These are phyloP conservation scores for Iodosphaeria phyllophila DNA, from an alignment of 2,329 filamentous ascomycete genomes.

Conservation along the genomic window DNA sequence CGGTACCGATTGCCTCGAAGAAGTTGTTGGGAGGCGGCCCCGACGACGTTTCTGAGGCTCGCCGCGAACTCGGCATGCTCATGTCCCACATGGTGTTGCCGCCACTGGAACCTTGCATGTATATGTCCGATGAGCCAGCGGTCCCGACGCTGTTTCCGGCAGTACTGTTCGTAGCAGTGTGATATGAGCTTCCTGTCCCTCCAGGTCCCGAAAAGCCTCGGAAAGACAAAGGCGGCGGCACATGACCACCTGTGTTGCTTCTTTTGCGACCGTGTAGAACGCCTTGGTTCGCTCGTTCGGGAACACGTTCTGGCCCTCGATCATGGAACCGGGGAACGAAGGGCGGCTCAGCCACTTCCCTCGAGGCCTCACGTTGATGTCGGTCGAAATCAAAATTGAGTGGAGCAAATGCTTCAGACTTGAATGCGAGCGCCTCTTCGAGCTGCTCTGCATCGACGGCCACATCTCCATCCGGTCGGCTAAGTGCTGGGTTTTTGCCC, in stretches of 20 bases:
- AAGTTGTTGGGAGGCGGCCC: conserved; percentile 38
- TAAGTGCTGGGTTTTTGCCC: conserved; percentile 31
- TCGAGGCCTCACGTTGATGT: conserved; percentile 29
- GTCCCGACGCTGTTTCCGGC: conserved; percentile 38
- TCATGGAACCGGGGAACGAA: conserved; percentile 52
- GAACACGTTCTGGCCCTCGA: conserved; percentile 22
- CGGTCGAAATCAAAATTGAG: too few relatives aligned
- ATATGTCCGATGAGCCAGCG: conserved; percentile 40
- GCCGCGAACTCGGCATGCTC: conserved; percentile 18
- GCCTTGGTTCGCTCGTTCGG: conserved; percentile 23
- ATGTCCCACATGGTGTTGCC: conserved; percentile 23
- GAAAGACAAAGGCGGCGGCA: conserved; percentile 52
- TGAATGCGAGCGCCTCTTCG: conserved; percentile 17
- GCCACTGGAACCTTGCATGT: conserved; percentile 24
- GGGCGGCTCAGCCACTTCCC: conserved; percentile 52
- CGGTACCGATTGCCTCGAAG: conserved; percentile 76
- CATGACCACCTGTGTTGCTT: conserved; percentile 70
- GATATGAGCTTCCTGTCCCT: conserved; percentile 18
- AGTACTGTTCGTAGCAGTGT: conserved; percentile 35
- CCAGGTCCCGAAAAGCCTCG: conserved; percentile 54
- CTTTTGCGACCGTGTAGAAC: conserved; percentile 60
- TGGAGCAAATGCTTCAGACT: conserved; percentile 12
- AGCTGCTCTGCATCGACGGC: conserved; percentile 16
- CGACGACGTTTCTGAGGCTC: conserved; percentile 33
- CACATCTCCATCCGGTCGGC: conserved; percentile 9